Evolutionary conservation across 768 basidiomycete species (phyloP), one percentile per base, ranked within the genome.

Genomic region (Rhodotorula sphaerocarpa): DNA sequence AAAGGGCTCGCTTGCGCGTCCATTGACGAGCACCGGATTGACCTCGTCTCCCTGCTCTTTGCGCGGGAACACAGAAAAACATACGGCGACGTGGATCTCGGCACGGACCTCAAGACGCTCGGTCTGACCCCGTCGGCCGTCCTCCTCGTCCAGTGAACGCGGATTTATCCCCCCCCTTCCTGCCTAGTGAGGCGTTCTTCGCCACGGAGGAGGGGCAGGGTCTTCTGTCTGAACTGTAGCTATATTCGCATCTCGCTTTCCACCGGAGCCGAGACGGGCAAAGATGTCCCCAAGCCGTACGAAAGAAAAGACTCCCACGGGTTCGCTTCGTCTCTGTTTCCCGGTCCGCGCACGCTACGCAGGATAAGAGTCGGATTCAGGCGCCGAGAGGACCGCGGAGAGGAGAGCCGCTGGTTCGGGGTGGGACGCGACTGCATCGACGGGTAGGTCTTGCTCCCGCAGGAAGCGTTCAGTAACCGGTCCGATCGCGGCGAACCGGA

Each of bases 51-150:
- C n/a, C n/a, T n/a, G n/a, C n/a, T n/a, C n/a, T n/a, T n/a, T n/a
- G n/a, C n/a, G n/a, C n/a, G n/a, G n/a, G n/a, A n/a, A n/a, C n/a
- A n/a, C 69, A 91, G 90, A 76, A 92, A 90, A 83, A 80, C 80
- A 27, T 95, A 88, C 74, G 74, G 82, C 28, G 78, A 75, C 6
- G 76, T 79, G 10, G 91, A 96, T 70, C 86, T 90, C 72, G 80
- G 80, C n/a, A 86, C 84, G 74, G 84, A 85, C 27, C 74, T 96
- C 69, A 82, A 83, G 61, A 87, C 90, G 59, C 81, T 93, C 33
- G 91, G 89, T 7, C 77, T 96, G 23, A 50, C 50, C 12, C 64
- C 64, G 1, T 45, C 42, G 2, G 64, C 64, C 5, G 64, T 54
- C 15, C 44, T 65, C 42, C 48, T 65, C 50, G 64, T 61, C 23